Evolutionary conservation across 306 rosid species (phyloP).

Genomic region (Oxytropis ochrocephala): DNA sequence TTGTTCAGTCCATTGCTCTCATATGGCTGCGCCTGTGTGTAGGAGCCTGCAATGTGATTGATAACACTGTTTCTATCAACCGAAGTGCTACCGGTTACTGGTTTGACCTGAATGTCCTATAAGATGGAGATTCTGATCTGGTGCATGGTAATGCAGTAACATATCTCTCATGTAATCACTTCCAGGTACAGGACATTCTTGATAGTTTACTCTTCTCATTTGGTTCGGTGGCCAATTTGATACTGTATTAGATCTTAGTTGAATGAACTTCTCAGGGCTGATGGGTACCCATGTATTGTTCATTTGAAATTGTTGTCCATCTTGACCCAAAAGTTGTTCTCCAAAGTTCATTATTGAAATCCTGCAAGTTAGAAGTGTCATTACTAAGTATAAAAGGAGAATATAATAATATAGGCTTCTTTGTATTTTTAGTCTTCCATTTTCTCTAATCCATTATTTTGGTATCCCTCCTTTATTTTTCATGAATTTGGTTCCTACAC

Average conservation of each 20-base stretch:
- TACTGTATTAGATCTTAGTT: constrained; percentile 15
- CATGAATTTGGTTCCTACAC: no score
- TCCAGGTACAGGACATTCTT: constrained; percentile 18
- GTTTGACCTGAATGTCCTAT: constrained; percentile 17
- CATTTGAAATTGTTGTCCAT: constrained; percentile 22
- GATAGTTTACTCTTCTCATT: constrained; percentile 23
- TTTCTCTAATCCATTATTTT: no score
- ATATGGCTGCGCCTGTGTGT: background rate
- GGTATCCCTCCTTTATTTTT: no score
- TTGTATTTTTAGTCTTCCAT: no score
- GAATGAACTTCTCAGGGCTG: constrained; percentile 45
- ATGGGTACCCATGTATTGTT: constrained; percentile 41
- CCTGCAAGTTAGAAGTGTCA: constrained; percentile 20
- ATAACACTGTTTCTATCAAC: constrained; percentile 6
- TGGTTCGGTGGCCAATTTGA: constrained; percentile 26
- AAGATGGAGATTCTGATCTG: constrained; percentile 27
- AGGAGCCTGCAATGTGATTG: constrained; percentile 29
- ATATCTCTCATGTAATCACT: constrained; percentile 22
- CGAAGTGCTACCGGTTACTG: constrained; percentile 15
- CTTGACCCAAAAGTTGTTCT: constrained; percentile 26
- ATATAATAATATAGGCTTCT: background rate
- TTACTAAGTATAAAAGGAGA: constrained; percentile 3
- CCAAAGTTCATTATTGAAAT: constrained; percentile 38
- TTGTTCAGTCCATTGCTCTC: no score
- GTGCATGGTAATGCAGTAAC: constrained; percentile 19